Conservation (phyloP, 2,329 filamentous ascomycete species). For the Daldinia sp. region DNA sequence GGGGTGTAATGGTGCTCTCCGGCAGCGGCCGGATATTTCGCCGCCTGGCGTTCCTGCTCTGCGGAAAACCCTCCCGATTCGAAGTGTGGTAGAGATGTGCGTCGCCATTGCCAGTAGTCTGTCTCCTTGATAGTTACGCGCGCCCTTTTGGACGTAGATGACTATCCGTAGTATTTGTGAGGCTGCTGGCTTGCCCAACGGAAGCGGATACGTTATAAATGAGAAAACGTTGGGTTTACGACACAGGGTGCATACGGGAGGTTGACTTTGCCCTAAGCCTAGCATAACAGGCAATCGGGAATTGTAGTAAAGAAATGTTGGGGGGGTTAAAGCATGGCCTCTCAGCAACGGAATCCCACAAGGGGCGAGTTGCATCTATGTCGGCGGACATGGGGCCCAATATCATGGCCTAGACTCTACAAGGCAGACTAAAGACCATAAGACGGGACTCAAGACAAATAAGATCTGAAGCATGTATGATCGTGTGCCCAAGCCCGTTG, state of each 20-base stretch:
- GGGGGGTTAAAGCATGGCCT: conserved; percentile 27
- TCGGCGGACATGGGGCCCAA: conserved; percentile 29
- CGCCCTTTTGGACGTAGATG: conserved; percentile 28
- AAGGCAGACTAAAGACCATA: conserved; percentile 39
- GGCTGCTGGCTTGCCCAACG: conserved; percentile 26
- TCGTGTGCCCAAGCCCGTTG: background rate
- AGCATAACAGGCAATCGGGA: conserved; percentile 11
- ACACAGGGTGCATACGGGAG: conserved; percentile 48
- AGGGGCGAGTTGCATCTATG: conserved; percentile 31
- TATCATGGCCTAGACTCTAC: conserved; percentile 43
- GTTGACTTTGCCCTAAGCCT: conserved; percentile 33
- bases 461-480: conserved; percentile 34
- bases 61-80: conserved; percentile 17
- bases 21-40: conserved; percentile 26
- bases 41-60: conserved; percentile 13
- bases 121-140: conserved; percentile 30
- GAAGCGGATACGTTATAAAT: conserved; percentile 38
- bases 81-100: conserved; percentile 24
- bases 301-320: conserved; percentile 21
- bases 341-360: conserved; percentile 28
- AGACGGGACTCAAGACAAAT: conserved; percentile 34
- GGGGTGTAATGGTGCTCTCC: conserved; percentile 6
- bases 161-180: conserved; percentile 29
- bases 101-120: conserved; percentile 27
- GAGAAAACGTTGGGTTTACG: conserved; percentile 43